Conservation (phyloP, 495 filamentous ascomycete genomes). For the Elaphomyces granulatus region DNA sequence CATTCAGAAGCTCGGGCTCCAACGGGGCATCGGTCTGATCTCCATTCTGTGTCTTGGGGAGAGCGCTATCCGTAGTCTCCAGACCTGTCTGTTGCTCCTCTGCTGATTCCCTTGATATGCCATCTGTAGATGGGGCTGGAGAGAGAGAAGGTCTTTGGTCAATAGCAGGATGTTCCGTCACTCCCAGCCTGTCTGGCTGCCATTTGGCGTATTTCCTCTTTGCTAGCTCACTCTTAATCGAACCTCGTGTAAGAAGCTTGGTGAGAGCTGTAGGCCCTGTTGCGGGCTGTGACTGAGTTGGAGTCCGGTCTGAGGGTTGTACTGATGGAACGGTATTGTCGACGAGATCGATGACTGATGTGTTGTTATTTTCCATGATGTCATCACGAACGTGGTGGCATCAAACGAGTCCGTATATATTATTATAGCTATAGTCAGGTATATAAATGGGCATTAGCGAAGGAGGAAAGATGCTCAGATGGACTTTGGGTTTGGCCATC, state of each 20-base stretch:
- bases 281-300: conserved; percentile 11
- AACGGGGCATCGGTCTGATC: neutral
- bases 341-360: conserved; percentile 24
- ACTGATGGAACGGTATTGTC: conserved; percentile 27
- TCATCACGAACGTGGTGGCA: no score
- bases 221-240: conserved; percentile 30
- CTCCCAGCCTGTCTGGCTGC: conserved; percentile 35
- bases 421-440: no score
- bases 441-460: no score
- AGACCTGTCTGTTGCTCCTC: conserved; percentile 2
- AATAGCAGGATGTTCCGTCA: conserved; percentile 14
- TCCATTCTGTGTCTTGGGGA: conserved; percentile 4
- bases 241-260: conserved; percentile 21
- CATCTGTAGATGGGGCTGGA: conserved; percentile 6
- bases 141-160: no score
- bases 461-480: no score
- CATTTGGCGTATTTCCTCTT: conserved; percentile 50
- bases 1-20: conserved; percentile 13
- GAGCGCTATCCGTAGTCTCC: conserved; percentile 5
- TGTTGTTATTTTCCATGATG: no score
- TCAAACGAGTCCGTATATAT: no score
- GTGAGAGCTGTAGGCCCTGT: conserved; percentile 13
- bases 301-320: conserved; percentile 11
- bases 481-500: no score
- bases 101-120: conserved; percentile 10